Percentiles rank a stretch among this genome's conserved stretches.
phyloP scores from a whole-genome alignment of 148 eudicot species.

The Nyssa sinensis region DNA sequence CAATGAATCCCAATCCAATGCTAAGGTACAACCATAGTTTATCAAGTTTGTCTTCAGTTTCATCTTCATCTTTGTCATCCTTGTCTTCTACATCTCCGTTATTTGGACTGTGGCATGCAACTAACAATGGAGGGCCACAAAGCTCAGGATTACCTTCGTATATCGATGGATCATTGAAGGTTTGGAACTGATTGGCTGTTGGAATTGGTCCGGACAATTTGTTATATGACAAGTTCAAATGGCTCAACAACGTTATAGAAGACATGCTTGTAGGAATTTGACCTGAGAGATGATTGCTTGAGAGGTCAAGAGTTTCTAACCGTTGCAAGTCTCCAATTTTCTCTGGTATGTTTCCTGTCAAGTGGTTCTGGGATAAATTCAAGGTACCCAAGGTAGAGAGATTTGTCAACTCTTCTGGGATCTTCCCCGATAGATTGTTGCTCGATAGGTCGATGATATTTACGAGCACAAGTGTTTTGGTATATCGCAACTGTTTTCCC shows the following conservation, averaged over 20 bases:
- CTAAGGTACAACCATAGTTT: slow-evolving; percentile 10
- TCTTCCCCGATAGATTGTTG: no score
- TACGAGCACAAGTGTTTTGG: neutral
- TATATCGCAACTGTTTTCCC: slow-evolving; percentile 5
- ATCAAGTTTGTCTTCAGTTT: no score
- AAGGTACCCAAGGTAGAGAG: slow-evolving; percentile 25
- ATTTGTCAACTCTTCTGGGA: slow-evolving; percentile 26
- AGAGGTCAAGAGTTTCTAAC: no score
- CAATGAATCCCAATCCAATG: neutral
- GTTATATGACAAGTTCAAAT: no score
- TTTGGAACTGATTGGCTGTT: no score
- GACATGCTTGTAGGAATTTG: slow-evolving; percentile 28
- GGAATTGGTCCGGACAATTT: no score
- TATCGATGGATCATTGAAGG: no score
- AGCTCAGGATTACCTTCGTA: no score
- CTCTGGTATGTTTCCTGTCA: no score
- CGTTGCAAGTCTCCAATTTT: no score
- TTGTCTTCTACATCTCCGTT: neutral
- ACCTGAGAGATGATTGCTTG: no score
- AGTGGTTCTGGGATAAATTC: slow-evolving; percentile 34
- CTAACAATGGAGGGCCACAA: slow-evolving; percentile 39
- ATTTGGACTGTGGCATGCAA: slow-evolving; percentile 10
- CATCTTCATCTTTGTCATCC: no score
- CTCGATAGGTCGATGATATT: slow-evolving; percentile 41
- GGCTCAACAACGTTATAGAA: slow-evolving; percentile 4